phyloP scores from a whole-genome alignment of 352 stramenopile genomes.

The Plasmopara muralis region DNA sequence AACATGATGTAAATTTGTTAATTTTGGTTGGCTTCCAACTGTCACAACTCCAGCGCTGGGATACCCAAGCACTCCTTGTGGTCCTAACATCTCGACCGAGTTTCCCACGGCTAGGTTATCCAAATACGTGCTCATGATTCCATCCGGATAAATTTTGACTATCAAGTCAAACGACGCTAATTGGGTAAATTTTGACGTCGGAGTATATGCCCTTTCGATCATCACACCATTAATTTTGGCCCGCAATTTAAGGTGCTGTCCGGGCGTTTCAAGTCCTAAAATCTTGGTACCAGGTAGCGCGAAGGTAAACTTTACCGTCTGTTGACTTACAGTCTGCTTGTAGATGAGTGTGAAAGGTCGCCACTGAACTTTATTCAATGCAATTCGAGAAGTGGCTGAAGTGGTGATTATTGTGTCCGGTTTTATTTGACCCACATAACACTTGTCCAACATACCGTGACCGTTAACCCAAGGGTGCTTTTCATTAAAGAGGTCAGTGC shows the following conservation, averaged over 20 bases:
- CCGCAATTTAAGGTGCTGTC: slow-evolving; percentile 76
- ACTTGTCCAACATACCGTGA: slow-evolving; percentile 87
- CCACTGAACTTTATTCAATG: slow-evolving; percentile 61
- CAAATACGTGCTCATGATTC: slow-evolving; percentile 69
- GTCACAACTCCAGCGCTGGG: slow-evolving; percentile 42
- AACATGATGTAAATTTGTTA: slow-evolving; percentile 46
- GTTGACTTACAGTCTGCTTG: slow-evolving; percentile 49
- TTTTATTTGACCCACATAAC: slow-evolving; percentile 63
- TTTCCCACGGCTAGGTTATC: slow-evolving; percentile 41
- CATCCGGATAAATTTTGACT: slow-evolving; percentile 74
- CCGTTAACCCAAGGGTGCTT: slow-evolving; percentile 95
- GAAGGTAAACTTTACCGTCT: slow-evolving; percentile 73
- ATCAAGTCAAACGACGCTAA: slow-evolving; percentile 60
- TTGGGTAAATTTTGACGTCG: slow-evolving; percentile 66
- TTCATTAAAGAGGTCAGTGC: slow-evolving; percentile 94
- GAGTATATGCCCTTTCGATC: slow-evolving; percentile 75
- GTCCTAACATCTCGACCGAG: slow-evolving; percentile 70
- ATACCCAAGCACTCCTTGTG: slow-evolving; percentile 61
- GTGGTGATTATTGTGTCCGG: slow-evolving; percentile 30
- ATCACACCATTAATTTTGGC: slow-evolving; percentile 64
- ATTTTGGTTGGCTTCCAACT: slow-evolving; percentile 34
- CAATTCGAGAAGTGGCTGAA: slow-evolving; percentile 29
- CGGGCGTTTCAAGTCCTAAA: slow-evolving; percentile 59
- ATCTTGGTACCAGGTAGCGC: slow-evolving; percentile 57
- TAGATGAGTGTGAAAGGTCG: slow-evolving; percentile 49